A percentile compares a stretch with the other conserved stretches of the same genome.
Conservation (phyloP, 1,284 basidiomycete species). For the Ustilago curta region DNA sequence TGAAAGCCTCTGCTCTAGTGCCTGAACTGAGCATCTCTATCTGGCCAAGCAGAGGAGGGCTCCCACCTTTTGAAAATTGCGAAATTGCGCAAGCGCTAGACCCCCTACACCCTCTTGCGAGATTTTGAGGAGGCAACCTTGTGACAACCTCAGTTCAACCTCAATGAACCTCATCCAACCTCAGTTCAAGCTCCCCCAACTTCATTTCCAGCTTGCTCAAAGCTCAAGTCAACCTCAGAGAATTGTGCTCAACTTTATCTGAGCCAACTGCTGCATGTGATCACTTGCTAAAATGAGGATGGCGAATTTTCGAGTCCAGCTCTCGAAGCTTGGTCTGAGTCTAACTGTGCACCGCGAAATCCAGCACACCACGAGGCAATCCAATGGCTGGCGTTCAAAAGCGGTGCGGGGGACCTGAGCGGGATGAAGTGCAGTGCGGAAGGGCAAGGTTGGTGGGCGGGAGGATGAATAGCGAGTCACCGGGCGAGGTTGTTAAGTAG, state of each 20-base stretch:
- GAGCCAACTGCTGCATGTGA: conserved; percentile 6
- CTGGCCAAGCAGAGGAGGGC: background rate
- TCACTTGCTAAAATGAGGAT: background rate
- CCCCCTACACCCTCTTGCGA: conserved; percentile 11
- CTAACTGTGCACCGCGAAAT: too few species aligned
- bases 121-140: conserved; percentile 6
- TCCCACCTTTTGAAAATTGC: background rate
- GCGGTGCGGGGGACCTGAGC: too few species aligned
- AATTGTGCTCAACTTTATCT: conserved; percentile 7
- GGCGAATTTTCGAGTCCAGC: background rate
- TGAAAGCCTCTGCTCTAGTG: conserved; percentile 13
- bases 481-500: background rate
- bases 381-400: too few species aligned
- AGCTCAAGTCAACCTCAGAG: conserved; percentile 2
- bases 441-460: too few species aligned
- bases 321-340: background rate
- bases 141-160: conserved; percentile 8
- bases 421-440: too few species aligned
- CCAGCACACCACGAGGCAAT: too few species aligned
- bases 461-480: background rate
- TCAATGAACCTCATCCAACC: conserved; percentile 2
- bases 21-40: conserved; percentile 4
- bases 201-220: background rate
- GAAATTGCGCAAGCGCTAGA: conserved; percentile 8
- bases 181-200: conserved; percentile 4